phyloP scores from a whole-genome alignment of 228 moss, liverwort and hornwort genomes.

The Sphagnum magellanicum region DNA sequence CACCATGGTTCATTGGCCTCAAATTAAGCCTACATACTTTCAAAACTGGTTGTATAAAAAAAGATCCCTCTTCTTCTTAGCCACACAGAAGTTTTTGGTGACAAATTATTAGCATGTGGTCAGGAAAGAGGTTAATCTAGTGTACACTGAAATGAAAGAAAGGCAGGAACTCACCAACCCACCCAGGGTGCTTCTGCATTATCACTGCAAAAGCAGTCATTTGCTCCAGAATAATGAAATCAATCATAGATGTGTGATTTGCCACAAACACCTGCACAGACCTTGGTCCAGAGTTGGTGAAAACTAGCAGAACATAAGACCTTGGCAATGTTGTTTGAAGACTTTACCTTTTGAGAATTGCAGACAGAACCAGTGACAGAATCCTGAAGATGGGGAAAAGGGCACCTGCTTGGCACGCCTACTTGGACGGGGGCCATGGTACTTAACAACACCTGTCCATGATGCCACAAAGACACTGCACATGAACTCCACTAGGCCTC shows the following conservation, averaged over 20 bases:
- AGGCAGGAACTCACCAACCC: slow-evolving; percentile 72
- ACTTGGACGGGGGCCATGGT: slow-evolving; percentile 92
- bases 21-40: too few species aligned
- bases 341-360: too few species aligned
- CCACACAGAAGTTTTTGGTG: too few species aligned
- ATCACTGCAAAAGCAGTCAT: slow-evolving; percentile 96
- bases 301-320: too few species aligned
- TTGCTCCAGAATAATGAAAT: slow-evolving; percentile 94
- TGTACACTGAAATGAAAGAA: neutral
- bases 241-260: slow-evolving; percentile 99
- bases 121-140: too few species aligned
- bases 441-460: slow-evolving; percentile 90
- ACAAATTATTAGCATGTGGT: too few species aligned
- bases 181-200: slow-evolving; percentile 98
- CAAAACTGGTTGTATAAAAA: too few species aligned
- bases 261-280: slow-evolving; percentile 83
- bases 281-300: too few species aligned
- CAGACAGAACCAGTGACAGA: too few species aligned
- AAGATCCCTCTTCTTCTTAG: too few species aligned
- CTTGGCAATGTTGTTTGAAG: too few species aligned
- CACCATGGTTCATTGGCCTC: neutral
- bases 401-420: slow-evolving; percentile 84
- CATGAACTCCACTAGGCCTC: slow-evolving; percentile 93
- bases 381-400: too few species aligned
- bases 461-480: slow-evolving; percentile 94